A percentile compares a stretch with the other conserved stretches of the same genome.
Evolutionary conservation across 1,139 yeast species (phyloP).

Genomic region (Yamadazyma diospyri): DNA sequence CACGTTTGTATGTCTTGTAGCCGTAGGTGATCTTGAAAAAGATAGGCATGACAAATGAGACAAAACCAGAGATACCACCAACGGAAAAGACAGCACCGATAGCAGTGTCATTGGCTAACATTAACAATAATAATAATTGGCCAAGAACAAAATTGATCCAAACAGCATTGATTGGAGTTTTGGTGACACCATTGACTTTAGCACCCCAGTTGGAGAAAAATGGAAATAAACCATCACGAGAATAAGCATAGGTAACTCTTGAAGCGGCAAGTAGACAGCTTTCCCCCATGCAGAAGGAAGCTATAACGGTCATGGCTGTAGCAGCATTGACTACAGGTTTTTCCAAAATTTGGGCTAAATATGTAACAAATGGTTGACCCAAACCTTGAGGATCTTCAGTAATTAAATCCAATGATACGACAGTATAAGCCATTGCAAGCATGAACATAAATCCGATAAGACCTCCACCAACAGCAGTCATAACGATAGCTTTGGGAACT

Average conservation of each 20-base stretch:
- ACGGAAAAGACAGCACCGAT: slow-evolving; percentile 75
- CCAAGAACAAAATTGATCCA: slow-evolving; percentile 61
- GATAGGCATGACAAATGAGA: slow-evolving; percentile 66
- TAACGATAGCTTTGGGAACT: slow-evolving; percentile 63
- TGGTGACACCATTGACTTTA: slow-evolving; percentile 50
- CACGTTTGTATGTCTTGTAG: slow-evolving; percentile 52
- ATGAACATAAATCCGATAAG: slow-evolving; percentile 59
- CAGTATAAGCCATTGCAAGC: slow-evolving; percentile 64
- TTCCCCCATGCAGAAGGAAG: slow-evolving; percentile 65
- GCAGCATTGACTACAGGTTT: slow-evolving; percentile 48
- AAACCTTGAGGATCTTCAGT: slow-evolving; percentile 48
- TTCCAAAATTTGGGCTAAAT: slow-evolving; percentile 49
- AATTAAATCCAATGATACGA: slow-evolving; percentile 50
- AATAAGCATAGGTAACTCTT: slow-evolving; percentile 65
- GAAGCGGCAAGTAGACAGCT: slow-evolving; percentile 72
- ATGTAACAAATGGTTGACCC: slow-evolving; percentile 67
- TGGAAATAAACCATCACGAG: slow-evolving; percentile 72
- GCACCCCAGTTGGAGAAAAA: slow-evolving; percentile 48
- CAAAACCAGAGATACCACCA: slow-evolving; percentile 71
- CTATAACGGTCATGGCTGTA: slow-evolving; percentile 55
- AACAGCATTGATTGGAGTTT: slow-evolving; percentile 69
- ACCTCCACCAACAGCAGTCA: slow-evolving; percentile 64
- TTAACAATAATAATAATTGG: slow-evolving; percentile 51
- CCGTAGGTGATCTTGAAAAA: slow-evolving; percentile 57
- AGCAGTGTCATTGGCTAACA: slow-evolving; percentile 67